Percentiles rank a stretch among this genome's conserved stretches.
These are phyloP conservation scores for Trypanosoma melophagium DNA, from an alignment of 208 protist species.

Conservation along the genomic window DNA sequence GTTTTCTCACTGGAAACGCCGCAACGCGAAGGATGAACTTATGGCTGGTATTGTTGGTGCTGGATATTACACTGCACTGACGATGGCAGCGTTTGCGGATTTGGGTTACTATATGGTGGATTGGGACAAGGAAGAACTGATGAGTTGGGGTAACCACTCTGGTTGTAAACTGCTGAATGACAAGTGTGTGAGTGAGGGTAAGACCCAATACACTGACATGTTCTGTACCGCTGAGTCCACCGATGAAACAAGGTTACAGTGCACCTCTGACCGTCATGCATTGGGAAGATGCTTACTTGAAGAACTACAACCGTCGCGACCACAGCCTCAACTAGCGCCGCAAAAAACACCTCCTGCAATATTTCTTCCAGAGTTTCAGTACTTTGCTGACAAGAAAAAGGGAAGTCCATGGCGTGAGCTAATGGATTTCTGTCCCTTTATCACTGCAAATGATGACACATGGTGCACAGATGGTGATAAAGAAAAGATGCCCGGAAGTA, in stretches of 20 bases:
- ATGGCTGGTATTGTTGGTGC: constrained; percentile 26
- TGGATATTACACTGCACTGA: constrained; percentile 35
- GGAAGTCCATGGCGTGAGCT: no score
- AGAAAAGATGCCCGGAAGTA: not conserved
- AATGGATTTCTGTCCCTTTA: no score
- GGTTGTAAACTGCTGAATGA: constrained; percentile 31
- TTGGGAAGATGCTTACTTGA: not conserved
- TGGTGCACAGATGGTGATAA: not conserved
- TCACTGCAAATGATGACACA: not conserved
- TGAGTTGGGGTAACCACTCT: constrained; percentile 30
- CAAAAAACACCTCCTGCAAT: no score
- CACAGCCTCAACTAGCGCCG: no score
- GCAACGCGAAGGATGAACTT: constrained; percentile 35
- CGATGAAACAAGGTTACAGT: not conserved
- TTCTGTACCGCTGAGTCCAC: not conserved
- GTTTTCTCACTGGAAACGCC: constrained; percentile 36
- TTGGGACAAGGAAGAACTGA: constrained; percentile 29
- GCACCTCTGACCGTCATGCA: not conserved
- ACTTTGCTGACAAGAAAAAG: not conserved
- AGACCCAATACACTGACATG: not conserved
- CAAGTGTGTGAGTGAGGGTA: constrained; percentile 26
- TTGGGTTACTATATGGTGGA: constrained; percentile 35
- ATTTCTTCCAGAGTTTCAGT: not conserved
- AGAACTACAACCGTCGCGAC: not conserved
- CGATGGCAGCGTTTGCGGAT: constrained; percentile 37